These are phyloP conservation scores for Chaetomiaceae sp. DNA, from an alignment of 2,329 filamentous ascomycete genomes.

Conservation along the genomic window DNA sequence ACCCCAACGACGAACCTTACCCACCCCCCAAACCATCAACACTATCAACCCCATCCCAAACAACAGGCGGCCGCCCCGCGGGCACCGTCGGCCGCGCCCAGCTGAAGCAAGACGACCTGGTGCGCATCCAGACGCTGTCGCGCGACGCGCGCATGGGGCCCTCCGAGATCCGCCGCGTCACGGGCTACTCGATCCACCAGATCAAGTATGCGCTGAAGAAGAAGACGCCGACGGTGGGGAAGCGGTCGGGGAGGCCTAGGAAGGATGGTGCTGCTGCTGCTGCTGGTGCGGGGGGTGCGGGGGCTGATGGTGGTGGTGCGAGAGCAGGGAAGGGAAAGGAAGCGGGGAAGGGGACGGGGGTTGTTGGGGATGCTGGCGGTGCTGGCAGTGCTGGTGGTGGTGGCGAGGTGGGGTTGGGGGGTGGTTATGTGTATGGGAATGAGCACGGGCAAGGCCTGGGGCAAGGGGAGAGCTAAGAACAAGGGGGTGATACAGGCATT, in stretches of 20 bases:
- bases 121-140: slow-evolving; percentile 13
- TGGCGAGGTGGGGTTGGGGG: too few relatives aligned
- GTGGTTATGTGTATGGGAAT: too few relatives aligned
- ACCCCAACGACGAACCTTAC: too few relatives aligned
- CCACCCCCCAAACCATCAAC: too few relatives aligned
- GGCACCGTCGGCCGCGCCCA: slow-evolving; percentile 7
- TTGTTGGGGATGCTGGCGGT: too few relatives aligned
- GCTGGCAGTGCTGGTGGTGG: too few relatives aligned
- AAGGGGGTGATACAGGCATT: too few relatives aligned
- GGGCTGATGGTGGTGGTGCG: not conserved
- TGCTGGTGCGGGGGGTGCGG: not conserved
- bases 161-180: slow-evolving; percentile 11
- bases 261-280: not conserved
- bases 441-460: too few relatives aligned
- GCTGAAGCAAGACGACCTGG: slow-evolving; percentile 9
- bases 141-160: slow-evolving; percentile 15
- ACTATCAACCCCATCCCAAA: too few relatives aligned
- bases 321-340: too few relatives aligned
- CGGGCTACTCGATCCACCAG: slow-evolving; percentile 16
- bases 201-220: slow-evolving; percentile 18
- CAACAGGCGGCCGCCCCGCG: slow-evolving; percentile 7
- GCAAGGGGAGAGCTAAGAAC: too few relatives aligned
- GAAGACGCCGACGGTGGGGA: slow-evolving; percentile 12
- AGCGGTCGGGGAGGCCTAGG: slow-evolving; percentile 8
- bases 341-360: too few relatives aligned